Conservation (phyloP, 768 basidiomycete genomes). For the Tricholoma furcatifolium region DNA sequence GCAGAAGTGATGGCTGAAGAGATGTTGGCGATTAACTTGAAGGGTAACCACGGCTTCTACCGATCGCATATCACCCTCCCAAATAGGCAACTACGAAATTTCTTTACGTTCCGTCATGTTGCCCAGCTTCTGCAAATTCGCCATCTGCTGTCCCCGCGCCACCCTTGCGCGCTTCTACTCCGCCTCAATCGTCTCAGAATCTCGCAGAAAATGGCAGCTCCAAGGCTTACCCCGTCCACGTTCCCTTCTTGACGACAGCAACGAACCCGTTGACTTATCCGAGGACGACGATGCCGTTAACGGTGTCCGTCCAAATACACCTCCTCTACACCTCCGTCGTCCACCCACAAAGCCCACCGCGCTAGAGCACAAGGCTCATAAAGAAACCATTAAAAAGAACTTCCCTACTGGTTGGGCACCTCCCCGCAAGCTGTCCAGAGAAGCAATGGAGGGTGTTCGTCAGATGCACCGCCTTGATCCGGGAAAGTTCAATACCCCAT, state of each 20-base stretch:
- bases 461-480: slow-evolving; percentile 65
- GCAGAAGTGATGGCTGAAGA: neutral
- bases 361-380: slow-evolving; percentile 48
- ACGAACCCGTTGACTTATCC: slow-evolving; percentile 43
- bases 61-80: slow-evolving; percentile 19
- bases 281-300: slow-evolving; percentile 53
- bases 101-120: slow-evolving; percentile 20
- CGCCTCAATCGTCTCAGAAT: slow-evolving; percentile 5
- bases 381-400: slow-evolving; percentile 44
- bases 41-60: slow-evolving; percentile 20
- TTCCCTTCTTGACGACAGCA: slow-evolving; percentile 50
- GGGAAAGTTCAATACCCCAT: slow-evolving; percentile 58
- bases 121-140: slow-evolving; percentile 21
- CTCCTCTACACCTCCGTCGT: slow-evolving; percentile 34
- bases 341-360: slow-evolving; percentile 45
- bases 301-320: slow-evolving; percentile 34
- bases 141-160: slow-evolving; percentile 14
- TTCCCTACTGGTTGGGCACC: slow-evolving; percentile 78
- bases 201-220: slow-evolving; percentile 38
- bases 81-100: slow-evolving; percentile 8
- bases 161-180: slow-evolving; percentile 23
- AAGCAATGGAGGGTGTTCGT: slow-evolving; percentile 81
- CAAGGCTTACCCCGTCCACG: slow-evolving; percentile 35
- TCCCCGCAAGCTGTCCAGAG: slow-evolving; percentile 74
- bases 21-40: neutral